Evolutionary conservation across 768 basidiomycete genomes (phyloP).

Genomic region (Lactifluus echinatus): DNA sequence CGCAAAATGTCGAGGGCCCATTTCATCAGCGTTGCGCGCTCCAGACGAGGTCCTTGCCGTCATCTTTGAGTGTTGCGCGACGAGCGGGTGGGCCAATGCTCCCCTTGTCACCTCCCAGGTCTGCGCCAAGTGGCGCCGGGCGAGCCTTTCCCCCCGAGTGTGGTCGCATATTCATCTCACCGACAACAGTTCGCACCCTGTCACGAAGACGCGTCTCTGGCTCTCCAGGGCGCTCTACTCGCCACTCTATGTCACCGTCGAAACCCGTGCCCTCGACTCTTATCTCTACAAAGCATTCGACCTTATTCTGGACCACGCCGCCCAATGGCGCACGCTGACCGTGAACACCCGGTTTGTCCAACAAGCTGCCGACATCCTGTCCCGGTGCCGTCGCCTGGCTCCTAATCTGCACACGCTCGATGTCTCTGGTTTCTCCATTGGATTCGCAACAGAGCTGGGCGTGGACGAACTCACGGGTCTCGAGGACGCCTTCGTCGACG

Average conservation of each 20-base stretch:
- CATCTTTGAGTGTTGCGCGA: slow-evolving; percentile 45
- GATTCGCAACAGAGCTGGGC: neutral
- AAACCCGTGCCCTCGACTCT: slow-evolving; percentile 29
- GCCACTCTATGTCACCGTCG: slow-evolving; percentile 39
- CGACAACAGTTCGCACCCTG: slow-evolving; percentile 35
- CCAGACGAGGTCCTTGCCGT: slow-evolving; percentile 45
- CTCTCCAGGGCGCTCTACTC: slow-evolving; percentile 38
- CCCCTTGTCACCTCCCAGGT: slow-evolving; percentile 51
- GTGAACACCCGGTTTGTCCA: slow-evolving; percentile 32
- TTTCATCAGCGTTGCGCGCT: slow-evolving; percentile 48
- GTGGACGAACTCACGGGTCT: slow-evolving; percentile 9
- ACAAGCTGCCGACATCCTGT: slow-evolving; percentile 34
- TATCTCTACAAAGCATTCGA: slow-evolving; percentile 7
- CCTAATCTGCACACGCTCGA: slow-evolving; percentile 32
- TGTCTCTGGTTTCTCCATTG: slow-evolving; percentile 19
- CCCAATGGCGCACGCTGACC: slow-evolving; percentile 38
- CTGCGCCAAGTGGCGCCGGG: slow-evolving; percentile 50
- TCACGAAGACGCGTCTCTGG: slow-evolving; percentile 40
- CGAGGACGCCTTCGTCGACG: slow-evolving; percentile 25
- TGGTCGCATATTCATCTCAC: slow-evolving; percentile 53
- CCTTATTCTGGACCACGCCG: slow-evolving; percentile 32
- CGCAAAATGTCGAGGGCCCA: slow-evolving; percentile 36
- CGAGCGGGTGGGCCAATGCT: slow-evolving; percentile 43
- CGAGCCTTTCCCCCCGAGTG: slow-evolving; percentile 40
- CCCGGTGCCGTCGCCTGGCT: slow-evolving; percentile 29